Percentiles rank a stretch among this genome's conserved stretches.
phyloP scores from a whole-genome alignment of 1,284 basidiomycete genomes.

The Trametes polyzona region DNA sequence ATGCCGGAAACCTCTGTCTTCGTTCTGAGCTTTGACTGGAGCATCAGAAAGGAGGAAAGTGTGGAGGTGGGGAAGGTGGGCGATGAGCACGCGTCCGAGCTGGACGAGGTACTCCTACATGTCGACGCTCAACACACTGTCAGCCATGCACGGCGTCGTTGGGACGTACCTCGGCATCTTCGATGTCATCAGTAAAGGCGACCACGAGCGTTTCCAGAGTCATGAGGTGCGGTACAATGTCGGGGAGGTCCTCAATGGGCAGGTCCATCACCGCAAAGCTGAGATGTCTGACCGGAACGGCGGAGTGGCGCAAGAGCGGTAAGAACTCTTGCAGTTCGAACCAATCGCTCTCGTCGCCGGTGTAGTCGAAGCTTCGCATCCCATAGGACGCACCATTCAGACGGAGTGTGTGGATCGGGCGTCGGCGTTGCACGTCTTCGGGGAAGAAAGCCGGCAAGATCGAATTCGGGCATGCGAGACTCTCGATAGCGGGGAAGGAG shows the following conservation, averaged over 20 bases:
- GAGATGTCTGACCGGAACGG: not conserved
- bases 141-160: not conserved
- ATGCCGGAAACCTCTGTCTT: not conserved
- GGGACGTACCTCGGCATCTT: not conserved
- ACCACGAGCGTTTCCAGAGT: not conserved
- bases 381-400: not conserved
- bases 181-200: not conserved
- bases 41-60: constrained; percentile 3
- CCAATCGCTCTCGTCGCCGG: not conserved
- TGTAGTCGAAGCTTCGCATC: not conserved
- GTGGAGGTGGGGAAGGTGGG: constrained; percentile 1
- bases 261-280: not conserved
- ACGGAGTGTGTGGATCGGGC: not conserved
- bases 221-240: not conserved
- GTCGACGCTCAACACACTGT: not conserved
- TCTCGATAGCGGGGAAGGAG: not conserved
- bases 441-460: not conserved
- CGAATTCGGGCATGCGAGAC: not conserved
- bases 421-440: not conserved
- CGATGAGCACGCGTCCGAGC: not conserved
- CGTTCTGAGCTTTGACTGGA: not conserved
- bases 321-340: not conserved
- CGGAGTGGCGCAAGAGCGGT: not conserved
- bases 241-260: not conserved
- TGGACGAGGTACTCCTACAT: not conserved